Conservation (phyloP, 805 yeast species). For the Wickerhamiella domercqiae region DNA sequence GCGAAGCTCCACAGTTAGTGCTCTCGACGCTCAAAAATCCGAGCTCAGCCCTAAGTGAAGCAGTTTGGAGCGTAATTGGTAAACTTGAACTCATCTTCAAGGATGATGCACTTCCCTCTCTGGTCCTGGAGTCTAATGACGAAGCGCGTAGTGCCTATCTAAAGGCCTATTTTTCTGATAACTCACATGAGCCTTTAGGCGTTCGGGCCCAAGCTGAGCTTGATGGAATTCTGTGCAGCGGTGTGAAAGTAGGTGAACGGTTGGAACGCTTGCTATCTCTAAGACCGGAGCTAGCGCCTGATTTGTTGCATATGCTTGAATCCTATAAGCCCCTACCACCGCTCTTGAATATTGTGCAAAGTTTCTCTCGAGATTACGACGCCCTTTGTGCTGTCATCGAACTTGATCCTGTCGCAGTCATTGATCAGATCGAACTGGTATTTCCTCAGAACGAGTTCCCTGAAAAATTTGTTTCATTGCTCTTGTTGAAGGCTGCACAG, state of each 20-base stretch:
- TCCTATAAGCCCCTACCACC: conserved; percentile 1
- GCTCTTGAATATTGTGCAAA: background rate
- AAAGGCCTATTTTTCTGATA: background rate
- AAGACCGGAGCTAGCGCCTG: conserved; percentile 5
- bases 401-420: background rate
- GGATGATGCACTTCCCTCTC: background rate
- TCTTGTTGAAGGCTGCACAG: conserved; percentile 2
- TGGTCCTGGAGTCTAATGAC: background rate
- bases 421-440: background rate
- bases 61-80: background rate
- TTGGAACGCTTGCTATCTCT: conserved; percentile 2
- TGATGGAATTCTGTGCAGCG: conserved; percentile 1
- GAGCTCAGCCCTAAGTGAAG: background rate
- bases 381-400: background rate
- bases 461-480: background rate
- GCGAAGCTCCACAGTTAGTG: background rate
- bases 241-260: conserved; percentile 5
- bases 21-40: background rate
- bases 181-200: background rate
- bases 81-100: background rate
- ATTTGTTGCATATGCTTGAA: conserved; percentile 2
- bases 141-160: background rate
- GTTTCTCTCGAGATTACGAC: background rate
- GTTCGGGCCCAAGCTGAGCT: background rate
- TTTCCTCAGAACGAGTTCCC: conserved; percentile 1